Evolutionary conservation across 176 grass and related monocot species (phyloP).

Genomic region (Oryza glaberrima): DNA sequence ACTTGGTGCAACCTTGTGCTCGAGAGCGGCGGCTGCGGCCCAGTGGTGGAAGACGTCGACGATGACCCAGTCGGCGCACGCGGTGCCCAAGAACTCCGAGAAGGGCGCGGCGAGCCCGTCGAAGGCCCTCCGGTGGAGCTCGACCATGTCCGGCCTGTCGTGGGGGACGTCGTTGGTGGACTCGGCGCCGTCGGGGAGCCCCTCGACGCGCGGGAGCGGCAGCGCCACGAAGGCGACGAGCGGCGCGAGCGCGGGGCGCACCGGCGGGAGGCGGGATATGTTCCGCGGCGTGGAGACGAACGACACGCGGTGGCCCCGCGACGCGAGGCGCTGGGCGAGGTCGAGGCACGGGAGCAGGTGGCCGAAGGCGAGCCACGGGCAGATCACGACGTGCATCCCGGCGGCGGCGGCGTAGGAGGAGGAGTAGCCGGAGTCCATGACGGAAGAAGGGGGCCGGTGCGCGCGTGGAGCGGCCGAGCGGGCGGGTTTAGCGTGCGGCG

Average conservation of each 20-base stretch:
- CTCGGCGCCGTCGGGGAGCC: slow-evolving; percentile 37
- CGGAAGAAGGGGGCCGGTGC: no score
- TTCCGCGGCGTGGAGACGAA: slow-evolving; percentile 48
- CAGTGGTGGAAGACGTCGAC: slow-evolving; percentile 38
- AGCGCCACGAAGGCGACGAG: slow-evolving; percentile 40
- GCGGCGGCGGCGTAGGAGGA: not conserved
- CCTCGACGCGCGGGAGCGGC: slow-evolving; percentile 33
- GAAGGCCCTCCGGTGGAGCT: slow-evolving; percentile 43
- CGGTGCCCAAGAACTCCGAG: not conserved
- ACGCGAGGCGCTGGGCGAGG: slow-evolving; percentile 34
- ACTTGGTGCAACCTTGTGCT: not conserved
- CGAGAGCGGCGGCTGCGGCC: slow-evolving; percentile 27
- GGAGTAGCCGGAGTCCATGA: not conserved
- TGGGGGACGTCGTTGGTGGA: slow-evolving; percentile 44
- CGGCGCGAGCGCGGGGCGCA: not conserved
- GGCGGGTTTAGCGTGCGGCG: no score
- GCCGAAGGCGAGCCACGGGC: slow-evolving; percentile 44
- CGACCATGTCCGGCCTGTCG: not conserved
- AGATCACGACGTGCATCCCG: slow-evolving; percentile 34
- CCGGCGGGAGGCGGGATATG: slow-evolving; percentile 34
- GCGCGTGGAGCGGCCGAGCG: no score
- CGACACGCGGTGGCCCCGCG: slow-evolving; percentile 40
- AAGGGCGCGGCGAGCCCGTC: slow-evolving; percentile 43
- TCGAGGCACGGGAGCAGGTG: slow-evolving; percentile 43
- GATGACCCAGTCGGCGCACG: slow-evolving; percentile 43